phyloP scores from a whole-genome alignment of 352 stramenopile genomes.

The Phytophthora rubi region DNA sequence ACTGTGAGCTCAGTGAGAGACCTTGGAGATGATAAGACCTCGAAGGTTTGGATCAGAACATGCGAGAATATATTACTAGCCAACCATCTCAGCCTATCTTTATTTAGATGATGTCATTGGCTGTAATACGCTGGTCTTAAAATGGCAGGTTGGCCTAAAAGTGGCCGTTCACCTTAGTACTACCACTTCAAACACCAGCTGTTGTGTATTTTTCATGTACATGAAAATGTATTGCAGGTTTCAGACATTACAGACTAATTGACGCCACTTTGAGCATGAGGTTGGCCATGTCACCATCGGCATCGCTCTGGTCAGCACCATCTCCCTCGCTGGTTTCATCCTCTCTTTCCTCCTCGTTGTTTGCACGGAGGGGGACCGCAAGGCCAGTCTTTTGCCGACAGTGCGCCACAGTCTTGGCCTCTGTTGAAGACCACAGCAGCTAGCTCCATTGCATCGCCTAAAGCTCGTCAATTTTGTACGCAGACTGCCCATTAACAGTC shows the following conservation, averaged over 20 bases:
- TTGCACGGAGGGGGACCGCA: background rate
- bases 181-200: constrained; percentile 1
- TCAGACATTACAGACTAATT: background rate
- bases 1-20: too few species aligned
- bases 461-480: constrained; percentile 2
- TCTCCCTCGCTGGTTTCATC: background rate
- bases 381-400: constrained; percentile 2
- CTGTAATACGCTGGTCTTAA: too few species aligned
- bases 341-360: background rate
- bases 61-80: too few species aligned
- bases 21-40: too few species aligned
- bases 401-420: background rate
- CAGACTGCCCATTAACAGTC: background rate
- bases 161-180: too few species aligned
- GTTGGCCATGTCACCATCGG: background rate
- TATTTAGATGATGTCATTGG: too few species aligned
- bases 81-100: too few species aligned
- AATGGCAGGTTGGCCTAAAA: too few species aligned
- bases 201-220: background rate
- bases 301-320: background rate
- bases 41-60: too few species aligned
- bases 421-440: background rate
- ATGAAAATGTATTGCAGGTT: background rate
- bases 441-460: background rate
- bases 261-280: background rate